A percentile compares a stretch with the other conserved stretches of the same genome.
Evolutionary conservation across 1,284 basidiomycete species (phyloP).

Genomic region (Cutaneotrichosporon mucoides): DNA sequence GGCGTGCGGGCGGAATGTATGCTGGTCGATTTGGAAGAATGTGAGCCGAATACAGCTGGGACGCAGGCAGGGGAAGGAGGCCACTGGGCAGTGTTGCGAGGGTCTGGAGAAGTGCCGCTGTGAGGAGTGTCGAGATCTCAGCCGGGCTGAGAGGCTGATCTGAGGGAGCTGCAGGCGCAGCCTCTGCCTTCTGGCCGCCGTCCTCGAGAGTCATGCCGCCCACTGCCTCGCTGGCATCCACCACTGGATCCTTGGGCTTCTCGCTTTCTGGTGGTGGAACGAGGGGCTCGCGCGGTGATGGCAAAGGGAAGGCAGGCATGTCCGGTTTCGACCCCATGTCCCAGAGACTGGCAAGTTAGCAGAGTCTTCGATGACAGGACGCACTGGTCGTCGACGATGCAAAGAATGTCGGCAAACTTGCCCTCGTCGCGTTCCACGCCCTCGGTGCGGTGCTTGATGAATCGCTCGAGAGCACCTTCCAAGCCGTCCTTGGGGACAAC

Average conservation of each 20-base stretch:
- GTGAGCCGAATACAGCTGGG: slow-evolving; percentile 68
- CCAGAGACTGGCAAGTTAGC: slow-evolving; percentile 39
- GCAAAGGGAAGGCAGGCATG: slow-evolving; percentile 26
- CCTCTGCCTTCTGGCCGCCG: not conserved
- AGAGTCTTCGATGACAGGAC: slow-evolving; percentile 6
- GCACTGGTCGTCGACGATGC: slow-evolving; percentile 46
- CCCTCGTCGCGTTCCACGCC: slow-evolving; percentile 41
- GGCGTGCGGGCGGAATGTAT: slow-evolving; percentile 60
- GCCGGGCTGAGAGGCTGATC: slow-evolving; percentile 50
- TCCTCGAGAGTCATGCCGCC: not conserved
- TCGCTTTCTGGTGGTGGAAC: slow-evolving; percentile 17
- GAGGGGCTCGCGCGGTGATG: slow-evolving; percentile 27
- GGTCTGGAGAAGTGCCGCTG: slow-evolving; percentile 60
- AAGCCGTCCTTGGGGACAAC: slow-evolving; percentile 41
- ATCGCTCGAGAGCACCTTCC: slow-evolving; percentile 34
- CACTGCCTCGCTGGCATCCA: slow-evolving; percentile 52
- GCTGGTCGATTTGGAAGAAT: slow-evolving; percentile 71
- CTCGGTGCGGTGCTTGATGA: slow-evolving; percentile 21
- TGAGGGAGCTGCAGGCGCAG: too few relatives aligned
- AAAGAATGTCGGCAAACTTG: slow-evolving; percentile 44
- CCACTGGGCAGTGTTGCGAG: slow-evolving; percentile 55
- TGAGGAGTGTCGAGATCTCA: slow-evolving; percentile 57
- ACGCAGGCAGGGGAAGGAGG: slow-evolving; percentile 69
- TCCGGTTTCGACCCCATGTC: slow-evolving; percentile 36
- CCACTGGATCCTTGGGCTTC: slow-evolving; percentile 46